Evolutionary conservation across 2,329 filamentous ascomycete species (phyloP).

Genomic region (Polytolypa hystricis): DNA sequence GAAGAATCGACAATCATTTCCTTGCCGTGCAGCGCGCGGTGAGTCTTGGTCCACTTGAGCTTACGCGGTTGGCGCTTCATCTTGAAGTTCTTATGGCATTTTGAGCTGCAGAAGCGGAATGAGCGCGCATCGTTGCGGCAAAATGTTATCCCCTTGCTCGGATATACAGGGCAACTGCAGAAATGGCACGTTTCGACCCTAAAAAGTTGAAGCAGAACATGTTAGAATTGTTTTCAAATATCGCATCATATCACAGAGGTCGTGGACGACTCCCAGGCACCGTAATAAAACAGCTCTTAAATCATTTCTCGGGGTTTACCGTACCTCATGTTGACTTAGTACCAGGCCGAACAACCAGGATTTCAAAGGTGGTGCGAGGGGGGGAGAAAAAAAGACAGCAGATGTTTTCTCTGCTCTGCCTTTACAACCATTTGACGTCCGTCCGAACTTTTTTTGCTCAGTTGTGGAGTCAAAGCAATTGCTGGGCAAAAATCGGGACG

Average conservation of each 20-base stretch:
- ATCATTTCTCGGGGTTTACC: too few species aligned
- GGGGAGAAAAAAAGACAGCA: too few species aligned
- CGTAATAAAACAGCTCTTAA: too few species aligned
- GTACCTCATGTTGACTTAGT: too few species aligned
- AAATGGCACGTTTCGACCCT: constrained; percentile 57
- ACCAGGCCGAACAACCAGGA: too few species aligned
- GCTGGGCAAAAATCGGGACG: too few species aligned
- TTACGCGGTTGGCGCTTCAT: constrained; percentile 98
- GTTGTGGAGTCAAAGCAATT: not conserved
- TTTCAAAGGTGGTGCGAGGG: too few species aligned
- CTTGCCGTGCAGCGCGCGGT: constrained; percentile 74
- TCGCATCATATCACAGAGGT: too few species aligned
- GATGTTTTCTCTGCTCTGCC: too few species aligned
- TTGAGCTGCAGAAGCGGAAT: constrained; percentile 57
- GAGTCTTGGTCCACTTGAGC: constrained; percentile 93
- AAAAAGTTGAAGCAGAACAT: too few species aligned
- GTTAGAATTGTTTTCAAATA: too few species aligned
- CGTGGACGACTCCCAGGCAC: too few species aligned
- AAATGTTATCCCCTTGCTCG: constrained; percentile 56
- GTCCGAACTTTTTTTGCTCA: constrained; percentile 1
- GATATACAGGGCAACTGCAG: constrained; percentile 58
- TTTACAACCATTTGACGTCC: not conserved
- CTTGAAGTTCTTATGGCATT: constrained; percentile 73
- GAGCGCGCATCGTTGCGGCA: constrained; percentile 54
- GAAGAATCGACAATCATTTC: constrained; percentile 89